Evolutionary conservation across 2,329 filamentous ascomycete genomes (phyloP).

Genomic region (Penicillium sp.): DNA sequence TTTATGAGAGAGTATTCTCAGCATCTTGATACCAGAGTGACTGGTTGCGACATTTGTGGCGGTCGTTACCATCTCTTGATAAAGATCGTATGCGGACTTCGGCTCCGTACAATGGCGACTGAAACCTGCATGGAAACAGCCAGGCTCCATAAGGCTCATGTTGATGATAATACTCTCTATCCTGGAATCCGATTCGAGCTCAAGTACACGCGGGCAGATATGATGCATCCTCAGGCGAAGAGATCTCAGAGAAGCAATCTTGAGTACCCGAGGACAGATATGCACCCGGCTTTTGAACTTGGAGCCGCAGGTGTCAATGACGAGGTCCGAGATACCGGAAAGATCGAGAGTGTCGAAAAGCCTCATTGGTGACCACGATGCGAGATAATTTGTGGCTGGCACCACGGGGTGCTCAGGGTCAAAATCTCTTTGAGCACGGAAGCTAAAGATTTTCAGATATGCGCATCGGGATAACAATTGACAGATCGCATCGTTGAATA

Average conservation of each 20-base stretch:
- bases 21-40: not conserved
- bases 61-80: not conserved
- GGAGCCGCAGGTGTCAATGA: not conserved
- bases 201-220: constrained; percentile 2
- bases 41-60: not conserved
- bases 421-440: no score
- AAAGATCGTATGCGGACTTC: not conserved
- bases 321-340: not conserved
- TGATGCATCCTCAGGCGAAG: not conserved
- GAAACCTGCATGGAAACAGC: not conserved
- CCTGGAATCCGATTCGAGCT: not conserved
- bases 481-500: no score
- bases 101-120: constrained; percentile 6
- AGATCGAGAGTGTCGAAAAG: not conserved
- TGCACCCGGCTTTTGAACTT: not conserved
- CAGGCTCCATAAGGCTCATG: not conserved
- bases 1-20: not conserved
- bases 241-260: constrained; percentile 3
- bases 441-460: no score
- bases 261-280: constrained; percentile 2
- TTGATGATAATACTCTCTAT: constrained; percentile 9
- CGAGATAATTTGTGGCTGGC: no score
- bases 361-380: no score
- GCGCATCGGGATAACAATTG: no score
- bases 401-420: no score